Percentiles rank a stretch among this genome's conserved stretches.
Conservation (phyloP, 179 eudicot genomes). For the Actinidia chinensis region DNA sequence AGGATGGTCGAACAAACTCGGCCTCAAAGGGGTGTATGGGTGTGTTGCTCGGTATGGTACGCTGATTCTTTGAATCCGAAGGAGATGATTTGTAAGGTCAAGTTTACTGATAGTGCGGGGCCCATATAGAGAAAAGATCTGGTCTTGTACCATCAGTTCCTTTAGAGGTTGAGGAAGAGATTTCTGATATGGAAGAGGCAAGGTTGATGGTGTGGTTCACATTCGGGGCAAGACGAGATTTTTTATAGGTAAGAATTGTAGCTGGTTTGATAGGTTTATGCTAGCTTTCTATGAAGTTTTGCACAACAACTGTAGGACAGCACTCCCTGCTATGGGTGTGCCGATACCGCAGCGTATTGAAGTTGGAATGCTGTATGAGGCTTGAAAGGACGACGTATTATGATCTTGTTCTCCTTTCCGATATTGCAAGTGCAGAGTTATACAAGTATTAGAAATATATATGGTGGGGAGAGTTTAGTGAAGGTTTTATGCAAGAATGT, state of each 20-base stretch:
- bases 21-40: constrained; percentile 51
- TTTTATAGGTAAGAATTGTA: constrained; percentile 36
- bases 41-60: too few relatives aligned
- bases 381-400: constrained; percentile 26
- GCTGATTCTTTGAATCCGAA: too few relatives aligned
- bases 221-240: constrained; percentile 55
- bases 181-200: constrained; percentile 37
- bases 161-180: constrained; percentile 32
- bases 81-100: constrained; percentile 47
- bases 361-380: constrained; percentile 77
- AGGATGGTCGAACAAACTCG: constrained; percentile 44
- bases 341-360: constrained; percentile 53
- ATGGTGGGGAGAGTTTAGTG: too few relatives aligned
- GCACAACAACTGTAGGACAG: constrained; percentile 67
- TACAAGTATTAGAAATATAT: too few relatives aligned
- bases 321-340: constrained; percentile 48
- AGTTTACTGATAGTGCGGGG: constrained; percentile 34
- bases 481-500: too few relatives aligned
- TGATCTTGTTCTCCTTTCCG: too few relatives aligned
- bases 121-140: constrained; percentile 29
- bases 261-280: constrained; percentile 54
- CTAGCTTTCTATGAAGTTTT: constrained; percentile 57
- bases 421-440: too few relatives aligned
- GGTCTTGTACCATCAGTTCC: constrained; percentile 10
- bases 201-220: constrained; percentile 51